These are phyloP conservation scores for Turritis glabra DNA, from an alignment of 345 rosid species.

Conservation along the genomic window DNA sequence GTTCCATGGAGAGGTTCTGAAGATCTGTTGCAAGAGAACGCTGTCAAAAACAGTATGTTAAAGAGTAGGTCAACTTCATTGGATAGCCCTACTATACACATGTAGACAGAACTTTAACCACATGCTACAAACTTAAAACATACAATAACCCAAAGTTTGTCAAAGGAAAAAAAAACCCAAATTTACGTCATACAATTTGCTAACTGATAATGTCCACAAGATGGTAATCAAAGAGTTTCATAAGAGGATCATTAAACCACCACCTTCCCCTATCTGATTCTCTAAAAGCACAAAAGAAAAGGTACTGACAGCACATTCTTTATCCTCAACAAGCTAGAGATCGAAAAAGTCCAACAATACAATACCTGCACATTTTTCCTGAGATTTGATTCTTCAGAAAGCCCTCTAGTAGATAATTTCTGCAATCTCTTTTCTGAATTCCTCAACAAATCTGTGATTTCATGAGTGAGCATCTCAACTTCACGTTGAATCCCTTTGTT, in stretches of 20 bases:
- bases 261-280: background rate
- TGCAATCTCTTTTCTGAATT: slow-evolving; percentile 72
- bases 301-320: background rate
- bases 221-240: background rate
- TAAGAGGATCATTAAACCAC: background rate
- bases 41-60: slow-evolving; percentile 48
- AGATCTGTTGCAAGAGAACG: slow-evolving; percentile 83
- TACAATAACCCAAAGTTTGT: background rate
- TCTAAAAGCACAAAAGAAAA: slow-evolving; percentile 1
- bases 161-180: background rate
- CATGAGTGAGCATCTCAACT: slow-evolving; percentile 74
- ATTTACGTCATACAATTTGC: background rate
- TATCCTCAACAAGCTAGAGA: background rate
- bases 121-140: background rate
- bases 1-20: slow-evolving; percentile 71
- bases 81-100: slow-evolving; percentile 16
- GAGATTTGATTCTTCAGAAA: slow-evolving; percentile 79
- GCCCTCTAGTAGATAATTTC: slow-evolving; percentile 59
- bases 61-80: slow-evolving; percentile 37
- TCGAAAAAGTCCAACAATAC: slow-evolving; percentile 13
- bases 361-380: slow-evolving; percentile 91
- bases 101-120: slow-evolving; percentile 5
- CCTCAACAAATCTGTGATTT: slow-evolving; percentile 66
- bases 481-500: slow-evolving; percentile 70
- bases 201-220: background rate